Evolutionary conservation across 805 yeast genomes (phyloP), one percentile per base, ranked within the genome.

Genomic region (Candida stauntonica): DNA sequence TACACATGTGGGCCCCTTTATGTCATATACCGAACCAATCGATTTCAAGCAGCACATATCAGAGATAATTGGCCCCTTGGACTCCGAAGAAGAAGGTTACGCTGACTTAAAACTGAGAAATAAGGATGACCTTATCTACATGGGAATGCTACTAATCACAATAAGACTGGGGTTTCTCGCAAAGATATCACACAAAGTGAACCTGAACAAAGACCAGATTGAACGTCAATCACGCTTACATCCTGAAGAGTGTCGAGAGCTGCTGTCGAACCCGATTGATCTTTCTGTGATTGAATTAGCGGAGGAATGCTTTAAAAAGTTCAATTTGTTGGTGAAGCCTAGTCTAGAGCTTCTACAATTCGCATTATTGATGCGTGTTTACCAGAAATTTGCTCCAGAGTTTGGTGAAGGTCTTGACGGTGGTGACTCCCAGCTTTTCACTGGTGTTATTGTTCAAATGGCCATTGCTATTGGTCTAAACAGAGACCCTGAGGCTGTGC

Each of bases 321-420:
- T 38, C 30, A 42, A 38, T 20, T 17, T 38, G 12, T n/a, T 42
- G 7, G 33, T 35, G 9, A 35, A 18, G 11, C 46, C 42, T 11
- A 29, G 29, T 11, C 46, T 78, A 26, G 60, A 68, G 1, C 63
- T 77, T 13, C 57, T 77, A 42, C 82, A 77, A 52, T 71, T 77
- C 44, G 70, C 77, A 8, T 44, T 74, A 36, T 57, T 70, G 40
- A 63, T 72, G 54, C 63, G 73, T 42, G 59, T 68, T 23, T 77
- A 77, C 54, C 73, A 64, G 44, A 61, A 57, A 26, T 59, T 52
- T 37, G 71, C 77, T 0, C 79, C 79, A 0, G 79, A 74, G 48
- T 75, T 72, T 47, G 79, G 80, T 19, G 78, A 73, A 51, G 73
- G 75, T 4, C 61, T 62, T 3, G 77, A 70, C 38, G 74, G 71